Evolutionary conservation across 257 asterid genomes (phyloP).

Genomic region (Jasminum sambac): DNA sequence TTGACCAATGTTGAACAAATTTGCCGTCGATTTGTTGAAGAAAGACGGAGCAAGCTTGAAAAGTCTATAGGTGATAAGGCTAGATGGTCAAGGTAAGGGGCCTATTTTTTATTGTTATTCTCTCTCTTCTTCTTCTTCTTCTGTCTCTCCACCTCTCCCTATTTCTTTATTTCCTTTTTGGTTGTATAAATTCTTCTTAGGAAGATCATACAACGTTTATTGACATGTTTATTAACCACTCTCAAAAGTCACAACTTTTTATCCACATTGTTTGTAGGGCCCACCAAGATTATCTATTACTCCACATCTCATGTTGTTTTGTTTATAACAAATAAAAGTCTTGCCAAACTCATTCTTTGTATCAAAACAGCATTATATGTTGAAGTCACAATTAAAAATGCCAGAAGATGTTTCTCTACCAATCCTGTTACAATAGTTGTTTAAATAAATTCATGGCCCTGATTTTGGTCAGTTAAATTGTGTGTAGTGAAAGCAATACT

Average conservation of each 20-base stretch:
- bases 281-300: too few relatives aligned
- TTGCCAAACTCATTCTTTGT: background rate
- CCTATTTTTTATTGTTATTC: slow-evolving; percentile 11
- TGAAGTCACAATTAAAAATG: background rate
- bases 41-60: slow-evolving; percentile 65
- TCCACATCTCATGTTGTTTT: too few relatives aligned
- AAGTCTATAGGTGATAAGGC: slow-evolving; percentile 82
- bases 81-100: slow-evolving; percentile 82
- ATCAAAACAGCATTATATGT: slow-evolving; percentile 3
- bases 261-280: too few relatives aligned
- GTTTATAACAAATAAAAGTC: too few relatives aligned
- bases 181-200: too few relatives aligned
- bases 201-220: too few relatives aligned
- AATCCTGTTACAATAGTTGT: background rate
- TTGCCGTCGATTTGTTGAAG: slow-evolving; percentile 89
- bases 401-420: background rate
- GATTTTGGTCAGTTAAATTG: background rate
- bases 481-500: background rate
- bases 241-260: too few relatives aligned
- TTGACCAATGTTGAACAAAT: slow-evolving; percentile 90
- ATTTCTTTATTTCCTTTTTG: too few relatives aligned
- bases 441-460: background rate
- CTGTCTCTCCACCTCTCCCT: too few relatives aligned
- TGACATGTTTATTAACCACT: too few relatives aligned
- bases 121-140: background rate